Percentiles rank a stretch among this genome's conserved stretches.
phyloP scores from a whole-genome alignment of 495 filamentous ascomycete species.

The Trichodelitschia bisporula region DNA sequence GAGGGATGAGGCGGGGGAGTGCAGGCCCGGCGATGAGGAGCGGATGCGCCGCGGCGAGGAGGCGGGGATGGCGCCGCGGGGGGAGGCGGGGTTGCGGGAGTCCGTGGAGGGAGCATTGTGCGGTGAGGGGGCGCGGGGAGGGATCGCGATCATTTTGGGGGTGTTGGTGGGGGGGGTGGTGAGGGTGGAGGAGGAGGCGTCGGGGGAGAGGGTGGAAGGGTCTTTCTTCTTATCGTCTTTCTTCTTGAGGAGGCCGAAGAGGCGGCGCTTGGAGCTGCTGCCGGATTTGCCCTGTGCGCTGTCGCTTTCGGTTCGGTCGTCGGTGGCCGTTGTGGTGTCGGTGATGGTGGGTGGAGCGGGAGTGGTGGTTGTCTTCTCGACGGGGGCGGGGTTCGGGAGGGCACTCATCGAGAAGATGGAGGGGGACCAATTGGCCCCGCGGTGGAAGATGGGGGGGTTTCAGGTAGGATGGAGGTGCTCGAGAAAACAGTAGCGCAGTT shows the following conservation, averaged over 20 bases:
- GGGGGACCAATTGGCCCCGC: too few species aligned
- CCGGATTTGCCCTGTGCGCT: background rate
- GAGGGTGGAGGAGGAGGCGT: conserved; percentile 13
- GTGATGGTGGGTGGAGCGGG: too few species aligned
- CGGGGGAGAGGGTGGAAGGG: conserved; percentile 1
- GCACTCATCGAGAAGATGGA: too few species aligned
- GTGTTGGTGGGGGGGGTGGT: conserved; percentile 7
- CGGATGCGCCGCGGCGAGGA: conserved; percentile 9
- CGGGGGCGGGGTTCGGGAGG: too few species aligned
- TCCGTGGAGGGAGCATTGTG: conserved; percentile 7
- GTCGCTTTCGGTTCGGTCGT: too few species aligned
- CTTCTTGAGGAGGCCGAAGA: conserved; percentile 28
- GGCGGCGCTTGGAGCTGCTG: conserved; percentile 3
- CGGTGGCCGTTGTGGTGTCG: background rate
- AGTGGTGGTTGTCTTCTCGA: too few species aligned
- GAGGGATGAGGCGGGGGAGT: conserved; percentile 33
- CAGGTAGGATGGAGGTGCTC: too few species aligned
- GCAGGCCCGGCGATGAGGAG: conserved; percentile 18
- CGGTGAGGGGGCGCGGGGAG: background rate
- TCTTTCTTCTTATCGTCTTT: conserved; percentile 22
- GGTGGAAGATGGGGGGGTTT: too few species aligned
- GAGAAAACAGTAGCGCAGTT: too few species aligned
- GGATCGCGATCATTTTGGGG: background rate
- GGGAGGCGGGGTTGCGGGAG: conserved; percentile 11
- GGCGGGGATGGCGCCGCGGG: background rate